Percentiles rank a stretch among this genome's conserved stretches.
Evolutionary conservation across 345 rosid genomes (phyloP).

Genomic region (Populus tremula): DNA sequence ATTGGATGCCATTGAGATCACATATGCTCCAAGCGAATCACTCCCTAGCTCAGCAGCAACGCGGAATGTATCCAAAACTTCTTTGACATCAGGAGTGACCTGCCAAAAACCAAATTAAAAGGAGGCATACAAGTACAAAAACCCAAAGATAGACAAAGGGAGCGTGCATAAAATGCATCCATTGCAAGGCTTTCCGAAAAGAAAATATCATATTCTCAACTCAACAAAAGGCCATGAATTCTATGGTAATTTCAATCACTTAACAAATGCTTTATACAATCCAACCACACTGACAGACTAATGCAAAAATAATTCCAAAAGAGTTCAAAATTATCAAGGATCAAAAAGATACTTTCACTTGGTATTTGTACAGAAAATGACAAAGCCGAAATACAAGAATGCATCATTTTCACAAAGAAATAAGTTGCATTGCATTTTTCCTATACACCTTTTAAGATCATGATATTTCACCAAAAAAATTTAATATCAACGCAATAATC

Average conservation of each 20-base stretch:
- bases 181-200: not conserved
- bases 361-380: not conserved
- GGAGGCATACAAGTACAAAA: not conserved
- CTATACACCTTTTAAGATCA: not conserved
- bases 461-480: not conserved
- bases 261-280: not conserved
- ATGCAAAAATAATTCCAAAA: not conserved
- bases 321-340: not conserved
- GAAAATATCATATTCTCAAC: slow-evolving; percentile 8
- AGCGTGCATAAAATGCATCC: not conserved
- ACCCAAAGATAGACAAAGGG: not conserved
- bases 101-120: slow-evolving; percentile 24
- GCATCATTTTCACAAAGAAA: not conserved
- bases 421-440: not conserved
- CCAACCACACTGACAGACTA: not conserved
- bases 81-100: slow-evolving; percentile 80
- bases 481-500: not conserved
- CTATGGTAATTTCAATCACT: not conserved
- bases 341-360: not conserved
- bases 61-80: slow-evolving; percentile 82
- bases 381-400: not conserved
- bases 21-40: slow-evolving; percentile 95
- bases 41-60: slow-evolving; percentile 95
- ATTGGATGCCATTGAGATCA: slow-evolving; percentile 98
- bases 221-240: not conserved